Base-by-base conservation (phyloP, 1,284 basidiomycete species). In the Farysia itapuensis region DNA sequence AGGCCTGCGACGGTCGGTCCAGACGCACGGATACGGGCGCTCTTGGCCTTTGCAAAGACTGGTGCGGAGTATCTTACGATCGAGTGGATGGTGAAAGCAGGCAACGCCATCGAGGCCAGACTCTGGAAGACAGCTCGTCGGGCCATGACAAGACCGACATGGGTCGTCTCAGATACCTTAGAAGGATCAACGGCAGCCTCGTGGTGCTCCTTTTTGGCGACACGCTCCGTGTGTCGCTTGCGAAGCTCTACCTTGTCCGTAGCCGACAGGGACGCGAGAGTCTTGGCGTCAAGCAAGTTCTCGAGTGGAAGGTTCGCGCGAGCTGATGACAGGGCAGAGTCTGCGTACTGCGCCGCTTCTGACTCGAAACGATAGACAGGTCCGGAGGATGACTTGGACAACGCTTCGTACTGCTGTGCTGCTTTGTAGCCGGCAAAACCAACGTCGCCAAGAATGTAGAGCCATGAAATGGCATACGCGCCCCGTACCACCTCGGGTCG, bases 401-500 rank as follows among this genome's bases (percentile, higher is more conserved):
- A 43, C 11, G 50, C 42, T 34, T 67, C 60, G 24, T 50, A 47
- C 23, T 48, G 46, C 36, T 69, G 39, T 4, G 54, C 38, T 1
- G 70, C 69, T 18, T 63, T 92, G 80, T 90, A 95, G 4, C 89
- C 85, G 72, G 93, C 90, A 77, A 90, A 94, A n/a, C 83, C 82
- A 29, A 94, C 90, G 72, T 95, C 92, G 37, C 88, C 89, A 66
- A 74, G 74, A 23, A 81, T 72, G 66, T 82, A 77, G 25, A 88
- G 77, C 90, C 90, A 94, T 0, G 88, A 90, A 47, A 92, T 79
- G 19, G 86, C 89, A 77, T 94, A 94, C 4, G 89, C 88, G 23
- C 85, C 86, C 2, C 82, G 83, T n/a, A 91, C 90, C 12, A 89
- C 67, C 64, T 79, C 82, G 0, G 90, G 88, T 14, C 84, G 83